Evolutionary conservation across 768 basidiomycete genomes (phyloP).

Genomic region (Sarcomyxa edulis): DNA sequence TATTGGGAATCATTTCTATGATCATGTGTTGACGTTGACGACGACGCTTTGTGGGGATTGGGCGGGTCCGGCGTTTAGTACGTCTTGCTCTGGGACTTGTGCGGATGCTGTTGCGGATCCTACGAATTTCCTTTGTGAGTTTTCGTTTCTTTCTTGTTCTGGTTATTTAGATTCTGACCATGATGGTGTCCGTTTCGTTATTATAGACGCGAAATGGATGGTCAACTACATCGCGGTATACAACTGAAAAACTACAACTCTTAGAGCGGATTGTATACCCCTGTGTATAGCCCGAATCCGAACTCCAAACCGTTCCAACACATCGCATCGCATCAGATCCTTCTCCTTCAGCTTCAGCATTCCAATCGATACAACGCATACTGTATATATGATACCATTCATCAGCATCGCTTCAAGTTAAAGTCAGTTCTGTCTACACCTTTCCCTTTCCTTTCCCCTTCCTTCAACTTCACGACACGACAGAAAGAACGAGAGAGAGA

Average conservation of each 20-base stretch:
- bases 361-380: too few relatives aligned
- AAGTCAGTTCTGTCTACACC: neutral
- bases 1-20: conserved; percentile 42
- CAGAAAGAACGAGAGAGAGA: too few relatives aligned
- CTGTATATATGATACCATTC: too few relatives aligned
- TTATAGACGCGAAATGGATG: conserved; percentile 48
- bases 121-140: conserved; percentile 42
- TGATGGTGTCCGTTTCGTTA: conserved; percentile 12
- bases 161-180: conserved; percentile 4
- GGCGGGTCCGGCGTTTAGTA: conserved; percentile 29
- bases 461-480: too few relatives aligned
- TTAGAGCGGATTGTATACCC: conserved; percentile 7
- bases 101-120: conserved; percentile 46
- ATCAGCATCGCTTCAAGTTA: neutral
- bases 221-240: conserved; percentile 55
- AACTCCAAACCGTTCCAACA: neutral
- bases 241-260: conserved; percentile 25
- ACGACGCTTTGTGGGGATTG: conserved; percentile 45
- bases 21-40: conserved; percentile 46
- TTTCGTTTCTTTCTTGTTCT: neutral
- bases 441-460: neutral
- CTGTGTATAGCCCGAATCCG: neutral
- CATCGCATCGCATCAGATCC: neutral
- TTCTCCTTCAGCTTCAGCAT: neutral
- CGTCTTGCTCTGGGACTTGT: conserved; percentile 44